Percentiles rank a stretch among this genome's conserved stretches.
Evolutionary conservation across 2,329 filamentous ascomycete species (phyloP).

Genomic region (Elsinoe necatrix): DNA sequence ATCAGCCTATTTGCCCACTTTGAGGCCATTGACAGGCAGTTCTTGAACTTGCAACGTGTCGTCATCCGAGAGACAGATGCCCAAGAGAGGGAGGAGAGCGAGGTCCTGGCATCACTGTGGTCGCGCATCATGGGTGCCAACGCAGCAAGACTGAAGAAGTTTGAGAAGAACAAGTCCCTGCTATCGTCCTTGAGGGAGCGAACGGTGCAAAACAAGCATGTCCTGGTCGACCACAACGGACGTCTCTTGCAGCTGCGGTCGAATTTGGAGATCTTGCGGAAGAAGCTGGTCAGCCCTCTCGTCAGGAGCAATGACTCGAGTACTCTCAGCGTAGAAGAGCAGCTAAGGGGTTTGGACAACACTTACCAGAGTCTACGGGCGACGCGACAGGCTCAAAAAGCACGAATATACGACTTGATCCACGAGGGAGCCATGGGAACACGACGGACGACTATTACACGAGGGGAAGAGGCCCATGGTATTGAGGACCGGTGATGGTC

Average conservation of each 20-base stretch:
- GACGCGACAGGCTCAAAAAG: constrained; percentile 71
- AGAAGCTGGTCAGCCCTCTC: constrained; percentile 76
- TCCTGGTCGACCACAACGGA: constrained; percentile 79
- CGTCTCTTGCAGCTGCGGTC: constrained; percentile 76
- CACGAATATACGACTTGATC: constrained; percentile 70
- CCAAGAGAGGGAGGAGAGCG: constrained; percentile 71
- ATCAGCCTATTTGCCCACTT: constrained; percentile 80
- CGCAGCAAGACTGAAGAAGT: constrained; percentile 70
- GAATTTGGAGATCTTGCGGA: constrained; percentile 73
- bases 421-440: constrained; percentile 47
- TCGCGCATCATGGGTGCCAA: constrained; percentile 72
- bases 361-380: constrained; percentile 70
- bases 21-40: constrained; percentile 82
- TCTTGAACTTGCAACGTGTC: constrained; percentile 75
- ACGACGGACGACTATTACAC: constrained; percentile 9
- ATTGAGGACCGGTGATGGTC: constrained; percentile 18
- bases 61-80: constrained; percentile 75
- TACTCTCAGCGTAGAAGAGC: constrained; percentile 69
- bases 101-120: constrained; percentile 79
- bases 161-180: constrained; percentile 78
- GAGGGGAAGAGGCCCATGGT: constrained; percentile 17
- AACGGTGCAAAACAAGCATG: constrained; percentile 78
- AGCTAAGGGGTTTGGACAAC: constrained; percentile 72
- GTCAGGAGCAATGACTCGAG: constrained; percentile 61
- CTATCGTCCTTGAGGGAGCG: constrained; percentile 70